Evolutionary conservation across 164 flowering plant genomes (phyloP), one percentile per base, ranked within the genome.

Genomic region (Santalum album): DNA sequence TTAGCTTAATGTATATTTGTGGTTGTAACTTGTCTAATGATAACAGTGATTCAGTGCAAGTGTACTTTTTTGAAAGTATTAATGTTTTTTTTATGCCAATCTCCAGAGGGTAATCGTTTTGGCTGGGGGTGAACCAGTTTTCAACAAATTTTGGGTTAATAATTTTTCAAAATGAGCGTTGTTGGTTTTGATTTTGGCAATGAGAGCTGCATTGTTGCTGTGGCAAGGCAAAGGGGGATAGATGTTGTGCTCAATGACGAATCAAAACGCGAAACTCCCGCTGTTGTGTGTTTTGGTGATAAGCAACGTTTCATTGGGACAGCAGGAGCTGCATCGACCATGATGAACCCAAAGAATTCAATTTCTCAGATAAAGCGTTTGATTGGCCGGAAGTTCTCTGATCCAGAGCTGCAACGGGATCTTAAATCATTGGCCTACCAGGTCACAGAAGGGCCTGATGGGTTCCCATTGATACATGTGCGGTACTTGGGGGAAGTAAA

Each of bases 141-240:
- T n/a, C n/a, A n/a, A n/a, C n/a, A n/a, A n/a, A n/a, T n/a, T n/a
- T n/a, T n/a, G n/a, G n/a, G n/a, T n/a, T n/a, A n/a, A n/a, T n/a
- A n/a, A n/a, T n/a, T n/a, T n/a, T n/a, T n/a, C 25, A 86, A 71
- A 47, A 90, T 90, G 97, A 90, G 97, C 50, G 97, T 90, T 49
- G 97, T 90, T 16, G 97, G 97, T 44, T 87, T 90, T 67, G 97
- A 90, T 72, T 70, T 90, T 25, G 97, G 97, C 12, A 90, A 90
- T 54, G 97, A 90, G 79, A 90, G 81, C 65, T 63, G 95, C 69
- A 73, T 90, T 63, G 94, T 87, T 51, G 97, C 92, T 25, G 97
- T 90, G 58, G 97, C 95, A 7, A 72, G 95, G 68, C 97, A 90
- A 58, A 69, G 95, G 39, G 97, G 95, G 11, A 90, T 90, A 23